Percentiles rank a stretch among this genome's conserved stretches.
phyloP scores from a whole-genome alignment of 768 basidiomycete genomes.

The Auricularia sp. region DNA sequence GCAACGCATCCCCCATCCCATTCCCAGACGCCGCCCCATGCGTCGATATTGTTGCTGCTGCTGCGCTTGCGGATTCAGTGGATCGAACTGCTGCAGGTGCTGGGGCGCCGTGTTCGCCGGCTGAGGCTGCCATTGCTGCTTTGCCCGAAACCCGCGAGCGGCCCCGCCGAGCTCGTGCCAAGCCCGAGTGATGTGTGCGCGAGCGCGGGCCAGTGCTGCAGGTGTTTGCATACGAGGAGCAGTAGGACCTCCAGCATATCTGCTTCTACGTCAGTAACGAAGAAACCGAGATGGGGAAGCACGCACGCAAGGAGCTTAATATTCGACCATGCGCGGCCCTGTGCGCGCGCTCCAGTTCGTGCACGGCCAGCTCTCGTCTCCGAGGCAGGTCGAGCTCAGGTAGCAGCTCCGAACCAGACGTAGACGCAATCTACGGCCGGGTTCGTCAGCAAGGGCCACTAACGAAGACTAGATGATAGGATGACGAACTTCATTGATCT shows the following conservation, averaged over 20 bases:
- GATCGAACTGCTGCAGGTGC: conserved; percentile 33
- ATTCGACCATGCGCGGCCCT: conserved; percentile 33
- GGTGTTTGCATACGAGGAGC: conserved; percentile 71
- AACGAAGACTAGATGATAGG: neutral
- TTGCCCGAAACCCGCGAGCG: conserved; percentile 6
- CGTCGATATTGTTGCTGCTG: conserved; percentile 7
- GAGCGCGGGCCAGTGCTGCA: conserved; percentile 44
- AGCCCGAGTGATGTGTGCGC: conserved; percentile 28
- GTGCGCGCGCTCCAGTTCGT: conserved; percentile 44
- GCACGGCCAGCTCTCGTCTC: conserved; percentile 54
- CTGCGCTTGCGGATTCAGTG: conserved; percentile 9
- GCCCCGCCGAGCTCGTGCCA: conserved; percentile 33
- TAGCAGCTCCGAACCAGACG: conserved; percentile 38
- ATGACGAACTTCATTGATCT: conserved; percentile 53
- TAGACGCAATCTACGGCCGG: conserved; percentile 9
- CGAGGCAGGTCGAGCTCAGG: conserved; percentile 60
- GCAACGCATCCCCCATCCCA: conserved; percentile 44
- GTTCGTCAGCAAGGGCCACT: neutral
- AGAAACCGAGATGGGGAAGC: too few species aligned
- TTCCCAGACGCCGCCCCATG: conserved; percentile 38
- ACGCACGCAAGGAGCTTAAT: conserved; percentile 47
- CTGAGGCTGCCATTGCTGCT: conserved; percentile 26
- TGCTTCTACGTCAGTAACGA: conserved; percentile 14
- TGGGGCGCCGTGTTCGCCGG: conserved; percentile 17
- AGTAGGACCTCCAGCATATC: conserved; percentile 70